These are phyloP conservation scores for Ramaria sp. DNA, from an alignment of 768 basidiomycete genomes.

Conservation along the genomic window DNA sequence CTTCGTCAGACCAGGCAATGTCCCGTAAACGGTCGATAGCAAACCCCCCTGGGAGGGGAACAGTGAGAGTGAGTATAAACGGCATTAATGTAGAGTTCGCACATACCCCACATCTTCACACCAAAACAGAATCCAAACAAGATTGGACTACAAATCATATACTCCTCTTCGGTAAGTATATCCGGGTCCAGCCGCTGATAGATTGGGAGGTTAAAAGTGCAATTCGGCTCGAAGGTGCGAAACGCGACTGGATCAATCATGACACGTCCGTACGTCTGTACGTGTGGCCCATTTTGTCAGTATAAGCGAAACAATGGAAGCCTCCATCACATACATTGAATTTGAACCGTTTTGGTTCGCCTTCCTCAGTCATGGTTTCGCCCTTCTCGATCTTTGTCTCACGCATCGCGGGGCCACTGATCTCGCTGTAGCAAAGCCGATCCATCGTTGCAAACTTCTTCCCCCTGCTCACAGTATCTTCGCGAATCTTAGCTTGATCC, in stretches of 20 bases:
- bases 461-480: conserved; percentile 11
- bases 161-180: conserved; percentile 17
- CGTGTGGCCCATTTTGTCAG: background rate
- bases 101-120: conserved; percentile 20
- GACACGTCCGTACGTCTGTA: conserved; percentile 17
- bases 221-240: conserved; percentile 16
- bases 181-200: conserved; percentile 11
- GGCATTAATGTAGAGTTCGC: too few species aligned
- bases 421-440: conserved; percentile 11
- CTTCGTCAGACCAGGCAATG: conserved; percentile 6
- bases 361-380: background rate
- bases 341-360: conserved; percentile 1
- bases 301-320: background rate
- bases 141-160: conserved; percentile 19
- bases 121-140: conserved; percentile 19
- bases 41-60: background rate
- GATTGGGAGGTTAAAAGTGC: conserved; percentile 13
- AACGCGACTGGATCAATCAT: conserved; percentile 20
- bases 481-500: conserved; percentile 5
- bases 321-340: background rate
- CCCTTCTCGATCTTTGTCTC: conserved; percentile 5
- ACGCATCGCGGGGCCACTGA: conserved; percentile 13
- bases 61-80: background rate
- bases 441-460: conserved; percentile 1
- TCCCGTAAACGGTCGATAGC: background rate